Evolutionary conservation across 2,329 filamentous ascomycete species (phyloP), one percentile per base, ranked within the genome.

Genomic region (Pseudocercospora macadamiae): DNA sequence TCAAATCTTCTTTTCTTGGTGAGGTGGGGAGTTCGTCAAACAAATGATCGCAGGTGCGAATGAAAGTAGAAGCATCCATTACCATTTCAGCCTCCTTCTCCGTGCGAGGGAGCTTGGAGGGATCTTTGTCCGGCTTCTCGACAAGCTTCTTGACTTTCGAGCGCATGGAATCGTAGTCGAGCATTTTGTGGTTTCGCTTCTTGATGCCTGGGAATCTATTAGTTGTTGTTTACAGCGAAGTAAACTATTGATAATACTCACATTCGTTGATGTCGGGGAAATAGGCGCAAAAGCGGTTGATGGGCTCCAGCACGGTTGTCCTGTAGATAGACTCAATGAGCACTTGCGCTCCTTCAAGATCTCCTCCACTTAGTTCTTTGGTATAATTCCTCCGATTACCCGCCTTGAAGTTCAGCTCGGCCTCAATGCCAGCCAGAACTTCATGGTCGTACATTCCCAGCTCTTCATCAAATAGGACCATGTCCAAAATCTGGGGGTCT

Each of bases 251-350:
- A 19, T 18, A 3, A 9, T 5, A 72, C 85, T 56, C 78, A 88
- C 93, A 97, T 80, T 97, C 92, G 78, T 99, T 99, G 73, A 99
- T 93, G 75, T 99, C 95, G 30, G 95, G 93, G 76, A 99, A 99
- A 80, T 99, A 99, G 67, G 91, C 91, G 80, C 93, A 97, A 81
- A 97, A 99, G 65, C 93, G 86, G 64, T 89, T 89, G 74, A 99
- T 99, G 39, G 95, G 95, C 69, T 99, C 95, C 48, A 99, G 84
- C 25, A 99, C 95, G 4, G 95, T 97, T 42, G 90, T 89, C 76
- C 90, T 89, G 66, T 59, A 61, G 34, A 69, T 48, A 60, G 48
- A 63, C 60, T 71, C 67, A 63, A 71, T 72, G 64, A 73, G 71
- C 66, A 64, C 59, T 59, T 61, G 47, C 52, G 58, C 58, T 58